phyloP scores from a whole-genome alignment of 768 basidiomycete genomes.

The Macrolepiota albuminosa region DNA sequence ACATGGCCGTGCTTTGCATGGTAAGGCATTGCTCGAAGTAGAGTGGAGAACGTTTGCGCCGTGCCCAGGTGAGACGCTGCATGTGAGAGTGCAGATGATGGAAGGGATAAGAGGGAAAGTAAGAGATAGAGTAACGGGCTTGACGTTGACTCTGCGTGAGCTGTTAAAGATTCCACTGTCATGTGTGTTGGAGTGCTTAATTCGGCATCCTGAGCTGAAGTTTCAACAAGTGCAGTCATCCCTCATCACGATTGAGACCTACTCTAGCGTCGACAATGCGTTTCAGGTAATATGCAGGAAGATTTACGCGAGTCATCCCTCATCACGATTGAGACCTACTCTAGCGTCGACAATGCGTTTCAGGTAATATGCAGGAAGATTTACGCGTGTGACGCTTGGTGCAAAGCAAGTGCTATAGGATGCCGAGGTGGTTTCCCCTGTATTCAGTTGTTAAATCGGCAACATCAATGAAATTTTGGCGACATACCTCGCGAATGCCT shows the following conservation, averaged over 20 bases:
- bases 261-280: slow-evolving; percentile 85
- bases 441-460: slow-evolving; percentile 8
- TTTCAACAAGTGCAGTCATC: slow-evolving; percentile 12
- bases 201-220: slow-evolving; percentile 52
- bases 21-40: slow-evolving; percentile 73
- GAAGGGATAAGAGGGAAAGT: slow-evolving; percentile 58
- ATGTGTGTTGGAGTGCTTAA: slow-evolving; percentile 59
- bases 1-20: slow-evolving; percentile 69
- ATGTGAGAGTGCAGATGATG: slow-evolving; percentile 57
- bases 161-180: slow-evolving; percentile 61
- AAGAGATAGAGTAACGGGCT: slow-evolving; percentile 75
- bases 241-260: slow-evolving; percentile 21
- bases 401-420: slow-evolving; percentile 73
- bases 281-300: slow-evolving; percentile 74
- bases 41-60: slow-evolving; percentile 64
- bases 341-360: slow-evolving; percentile 83
- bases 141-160: slow-evolving; percentile 77
- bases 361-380: slow-evolving; percentile 69
- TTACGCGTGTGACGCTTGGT: slow-evolving; percentile 46
- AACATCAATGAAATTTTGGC: not conserved
- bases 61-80: slow-evolving; percentile 79
- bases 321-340: slow-evolving; percentile 42
- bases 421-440: slow-evolving; percentile 77
- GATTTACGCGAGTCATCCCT: slow-evolving; percentile 33
- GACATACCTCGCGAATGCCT: slow-evolving; percentile 55